These are phyloP conservation scores for Pythium periplocum DNA, from an alignment of 352 stramenopile genomes.

Conservation along the genomic window DNA sequence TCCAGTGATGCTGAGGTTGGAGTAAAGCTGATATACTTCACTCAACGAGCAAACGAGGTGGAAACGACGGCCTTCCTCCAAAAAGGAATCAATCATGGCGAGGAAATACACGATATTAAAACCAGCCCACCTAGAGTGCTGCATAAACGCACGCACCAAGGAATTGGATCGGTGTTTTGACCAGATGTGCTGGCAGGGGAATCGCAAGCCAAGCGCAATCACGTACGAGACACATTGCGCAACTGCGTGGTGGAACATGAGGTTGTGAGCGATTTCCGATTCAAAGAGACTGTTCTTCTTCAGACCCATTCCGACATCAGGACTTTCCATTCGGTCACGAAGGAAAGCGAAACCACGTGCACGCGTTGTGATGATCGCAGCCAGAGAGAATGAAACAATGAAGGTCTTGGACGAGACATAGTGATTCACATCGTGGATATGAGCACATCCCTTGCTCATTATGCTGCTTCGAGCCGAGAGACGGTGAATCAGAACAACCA, in stretches of 20 bases:
- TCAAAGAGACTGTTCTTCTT: not conserved
- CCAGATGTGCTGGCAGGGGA: not conserved
- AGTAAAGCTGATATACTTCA: no score
- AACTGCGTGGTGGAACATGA: conserved; percentile 1
- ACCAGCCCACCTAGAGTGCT: not conserved
- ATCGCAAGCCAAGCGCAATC: not conserved
- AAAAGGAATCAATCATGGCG: not conserved
- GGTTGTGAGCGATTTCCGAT: conserved; percentile 2
- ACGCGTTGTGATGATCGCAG: conserved; percentile 1
- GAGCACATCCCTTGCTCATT: not conserved
- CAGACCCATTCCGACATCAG: not conserved
- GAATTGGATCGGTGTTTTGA: not conserved
- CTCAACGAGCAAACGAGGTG: no score
- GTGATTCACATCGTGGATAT: not conserved
- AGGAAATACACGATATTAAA: conserved; percentile 1
- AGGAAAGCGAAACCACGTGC: not conserved
- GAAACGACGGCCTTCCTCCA: not conserved
- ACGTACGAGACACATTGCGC: not conserved
- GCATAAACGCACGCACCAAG: not conserved
- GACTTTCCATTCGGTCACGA: not conserved
- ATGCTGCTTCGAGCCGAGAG: no score
- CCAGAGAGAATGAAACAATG: not conserved
- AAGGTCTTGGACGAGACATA: conserved; percentile 3
- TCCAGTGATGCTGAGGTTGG: no score
- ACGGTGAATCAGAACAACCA: no score